Evolutionary conservation across 176 grass and related monocot species (phyloP), one percentile per base, ranked within the genome.

Genomic region (Oryza brachyantha): DNA sequence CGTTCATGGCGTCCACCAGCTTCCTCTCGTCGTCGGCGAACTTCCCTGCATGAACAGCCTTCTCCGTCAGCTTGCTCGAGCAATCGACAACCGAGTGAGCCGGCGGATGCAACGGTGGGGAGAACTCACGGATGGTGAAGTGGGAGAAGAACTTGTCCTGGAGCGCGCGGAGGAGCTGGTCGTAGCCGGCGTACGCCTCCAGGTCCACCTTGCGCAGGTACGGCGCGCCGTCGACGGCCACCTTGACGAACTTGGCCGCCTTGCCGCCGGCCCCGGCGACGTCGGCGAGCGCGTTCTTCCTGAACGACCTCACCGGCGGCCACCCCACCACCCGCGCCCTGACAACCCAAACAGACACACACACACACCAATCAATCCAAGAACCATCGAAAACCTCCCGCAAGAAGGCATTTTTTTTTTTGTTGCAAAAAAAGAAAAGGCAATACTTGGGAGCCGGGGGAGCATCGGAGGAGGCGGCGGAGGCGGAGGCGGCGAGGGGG

Each of bases 81-180:
- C 13, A 10, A 29, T 61, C 19, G 59, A 61, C 41, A 43, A 52
- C n/a, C 48, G 40, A 48, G 74, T 61, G 19, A 60, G 13, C 34
- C 14, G 5, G 43, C 58, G 27, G 46, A 31, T 14, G 45, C 11
- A n/a, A 17, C 3, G 1, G 29, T 22, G 19, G 6, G 55, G 5
- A 26, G 2, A 32, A 32, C 85, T 81, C 24, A 99, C 96, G 82
- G 73, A 94, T 92, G n/a, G 96, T 93, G 67, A 99, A 99, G 83
- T 93, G 93, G 78, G 92, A 90, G 88, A 89, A 95, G 90, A 99
- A 99, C 92, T 95, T 99, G 59, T 91, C 92, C 81, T 93, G 92
- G 12, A 99, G 91, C 28, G 92, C 84, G 28, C 78, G 85, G 31
- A 99, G 84, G 75, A 99, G 90, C 66, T 84, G 86, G 70, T 91